phyloP scores from a whole-genome alignment of 2,329 filamentous ascomycete genomes.

The Stagonosporopsis cucurbitacearum region DNA sequence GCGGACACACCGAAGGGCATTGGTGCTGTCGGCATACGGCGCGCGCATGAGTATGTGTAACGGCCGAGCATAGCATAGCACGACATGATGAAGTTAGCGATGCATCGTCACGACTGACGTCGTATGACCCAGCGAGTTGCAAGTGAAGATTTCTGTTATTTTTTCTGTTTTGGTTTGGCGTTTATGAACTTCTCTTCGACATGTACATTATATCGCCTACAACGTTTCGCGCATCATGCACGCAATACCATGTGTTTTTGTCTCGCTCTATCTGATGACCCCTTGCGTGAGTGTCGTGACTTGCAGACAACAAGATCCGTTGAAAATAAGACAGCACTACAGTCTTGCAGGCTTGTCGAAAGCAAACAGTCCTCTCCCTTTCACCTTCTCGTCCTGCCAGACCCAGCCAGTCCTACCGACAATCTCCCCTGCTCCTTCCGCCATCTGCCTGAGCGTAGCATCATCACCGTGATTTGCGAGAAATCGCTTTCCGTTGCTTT shows the following conservation, averaged over 20 bases:
- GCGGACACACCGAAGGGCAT: constrained; percentile 8
- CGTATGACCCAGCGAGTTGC: constrained; percentile 6
- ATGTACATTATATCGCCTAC: constrained; percentile 10
- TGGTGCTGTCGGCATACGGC: constrained; percentile 14
- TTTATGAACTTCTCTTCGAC: constrained; percentile 4
- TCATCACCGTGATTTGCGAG: constrained; percentile 64
- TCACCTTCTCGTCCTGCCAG: constrained; percentile 34
- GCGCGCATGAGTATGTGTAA: constrained; percentile 15
- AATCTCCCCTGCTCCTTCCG: constrained; percentile 53
- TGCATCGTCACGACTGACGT: constrained; percentile 5
- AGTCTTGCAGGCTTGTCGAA: constrained; percentile 30
- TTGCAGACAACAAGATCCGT: not conserved
- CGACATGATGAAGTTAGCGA: constrained; percentile 20
- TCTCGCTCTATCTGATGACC: not conserved
- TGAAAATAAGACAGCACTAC: not conserved
- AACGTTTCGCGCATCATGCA: not conserved
- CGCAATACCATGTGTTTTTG: not conserved
- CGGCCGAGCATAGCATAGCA: constrained; percentile 17
- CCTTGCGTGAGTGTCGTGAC: not conserved
- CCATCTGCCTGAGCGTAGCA: constrained; percentile 55
- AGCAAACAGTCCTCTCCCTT: constrained; percentile 39
- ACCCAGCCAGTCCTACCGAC: constrained; percentile 60
- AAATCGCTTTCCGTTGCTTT: constrained; percentile 57
- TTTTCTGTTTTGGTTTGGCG: not conserved
- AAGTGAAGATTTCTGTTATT: too few species aligned